These are phyloP conservation scores for Lactarius akahatsu DNA, from an alignment of 768 basidiomycete genomes.

Conservation along the genomic window DNA sequence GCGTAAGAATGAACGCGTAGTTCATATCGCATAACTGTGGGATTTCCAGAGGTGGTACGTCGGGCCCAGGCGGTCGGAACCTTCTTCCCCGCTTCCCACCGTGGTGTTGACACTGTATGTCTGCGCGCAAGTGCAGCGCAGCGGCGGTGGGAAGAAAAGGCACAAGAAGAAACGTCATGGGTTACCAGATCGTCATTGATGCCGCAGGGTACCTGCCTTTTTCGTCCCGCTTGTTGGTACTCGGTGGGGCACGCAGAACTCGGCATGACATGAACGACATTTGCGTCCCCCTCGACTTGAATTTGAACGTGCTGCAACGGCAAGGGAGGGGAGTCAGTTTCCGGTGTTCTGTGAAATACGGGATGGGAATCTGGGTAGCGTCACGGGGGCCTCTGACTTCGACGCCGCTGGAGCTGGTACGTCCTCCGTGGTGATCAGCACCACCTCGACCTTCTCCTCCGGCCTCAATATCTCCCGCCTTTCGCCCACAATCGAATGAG, in stretches of 20 bases:
- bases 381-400: neutral
- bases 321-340: neutral
- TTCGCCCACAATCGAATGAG: neutral
- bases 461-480: too few species aligned
- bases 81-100: neutral
- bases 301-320: neutral
- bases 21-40: conserved; percentile 21
- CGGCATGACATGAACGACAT: neutral
- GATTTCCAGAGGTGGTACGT: conserved; percentile 6
- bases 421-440: too few species aligned
- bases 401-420: neutral
- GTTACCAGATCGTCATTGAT: neutral
- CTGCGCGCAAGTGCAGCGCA: conserved; percentile 9
- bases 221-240: conserved; percentile 10
- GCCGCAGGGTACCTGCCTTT: conserved; percentile 20
- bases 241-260: neutral
- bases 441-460: too few species aligned
- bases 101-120: neutral
- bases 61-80: neutral
- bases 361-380: neutral
- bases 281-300: neutral
- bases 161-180: conserved; percentile 16
- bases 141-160: conserved; percentile 16
- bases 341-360: neutral
- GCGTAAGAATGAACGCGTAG: neutral